A percentile compares a stretch with the other conserved stretches of the same genome.
Conservation (phyloP, 148 eudicot species). For the Rhododendron molle region DNA sequence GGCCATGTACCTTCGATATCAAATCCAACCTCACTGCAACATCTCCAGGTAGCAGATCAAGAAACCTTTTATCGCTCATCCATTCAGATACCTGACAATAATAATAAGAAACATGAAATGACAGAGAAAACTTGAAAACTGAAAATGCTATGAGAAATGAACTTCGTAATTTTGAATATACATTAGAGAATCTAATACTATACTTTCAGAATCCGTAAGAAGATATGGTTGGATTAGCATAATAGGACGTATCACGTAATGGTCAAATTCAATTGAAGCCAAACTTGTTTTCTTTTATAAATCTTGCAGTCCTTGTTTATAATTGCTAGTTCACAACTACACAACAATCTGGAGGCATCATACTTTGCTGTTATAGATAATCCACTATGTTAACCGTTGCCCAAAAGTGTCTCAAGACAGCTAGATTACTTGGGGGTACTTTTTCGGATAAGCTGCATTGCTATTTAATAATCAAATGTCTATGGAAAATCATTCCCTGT, state of each 20-base stretch:
- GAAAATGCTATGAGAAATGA: background rate
- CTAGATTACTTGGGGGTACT: background rate
- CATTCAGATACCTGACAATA: slow-evolving; percentile 28
- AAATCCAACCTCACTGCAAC: slow-evolving; percentile 33
- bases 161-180: background rate
- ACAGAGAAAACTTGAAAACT: background rate
- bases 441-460: background rate
- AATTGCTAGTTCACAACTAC: background rate
- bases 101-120: background rate
- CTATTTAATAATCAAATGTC: background rate
- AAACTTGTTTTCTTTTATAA: background rate
- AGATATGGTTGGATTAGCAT: background rate
- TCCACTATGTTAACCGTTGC: background rate
- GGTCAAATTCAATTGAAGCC: background rate
- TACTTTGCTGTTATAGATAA: background rate
- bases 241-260: background rate
- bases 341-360: background rate
- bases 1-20: slow-evolving; percentile 33
- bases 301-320: background rate
- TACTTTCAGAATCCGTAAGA: background rate
- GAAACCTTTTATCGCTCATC: slow-evolving; percentile 13
- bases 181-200: background rate
- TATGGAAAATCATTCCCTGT: background rate
- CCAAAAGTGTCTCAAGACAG: background rate
- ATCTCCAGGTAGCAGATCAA: slow-evolving; percentile 10